Conservation (phyloP, 2,329 filamentous ascomycete genomes). For the Pseudocercospora macadamiae region DNA sequence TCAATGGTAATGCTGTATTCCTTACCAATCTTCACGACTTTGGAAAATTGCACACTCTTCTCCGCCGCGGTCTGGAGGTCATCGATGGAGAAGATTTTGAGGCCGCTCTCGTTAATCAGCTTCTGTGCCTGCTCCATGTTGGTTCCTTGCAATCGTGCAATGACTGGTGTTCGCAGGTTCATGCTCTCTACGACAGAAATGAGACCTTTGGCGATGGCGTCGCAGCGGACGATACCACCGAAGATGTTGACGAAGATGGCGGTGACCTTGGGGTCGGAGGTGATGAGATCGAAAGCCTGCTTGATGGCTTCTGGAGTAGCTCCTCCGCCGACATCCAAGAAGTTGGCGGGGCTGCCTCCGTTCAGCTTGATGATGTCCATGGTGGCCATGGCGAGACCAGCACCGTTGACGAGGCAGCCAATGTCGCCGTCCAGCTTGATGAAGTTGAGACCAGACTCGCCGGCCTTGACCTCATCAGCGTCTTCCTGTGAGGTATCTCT, state of each 20-base stretch:
- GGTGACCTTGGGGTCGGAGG: constrained; percentile 94
- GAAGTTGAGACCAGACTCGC: constrained; percentile 94
- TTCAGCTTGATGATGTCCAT: constrained; percentile 99
- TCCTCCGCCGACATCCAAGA: constrained; percentile 97
- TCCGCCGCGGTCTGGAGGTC: constrained; percentile 96
- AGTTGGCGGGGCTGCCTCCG: constrained; percentile 94
- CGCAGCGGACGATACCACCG: constrained; percentile 95
- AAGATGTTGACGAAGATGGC: constrained; percentile 99
- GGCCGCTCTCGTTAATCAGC: constrained; percentile 90
- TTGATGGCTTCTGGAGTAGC: constrained; percentile 95
- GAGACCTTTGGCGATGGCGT: constrained; percentile 93
- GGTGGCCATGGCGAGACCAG: constrained; percentile 98
- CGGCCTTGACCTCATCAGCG: constrained; percentile 94
- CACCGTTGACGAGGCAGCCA: constrained; percentile 97
- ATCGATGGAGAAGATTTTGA: constrained; percentile 99
- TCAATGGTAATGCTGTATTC: constrained; percentile 31
- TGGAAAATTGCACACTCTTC: constrained; percentile 98
- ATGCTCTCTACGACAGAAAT: constrained; percentile 93
- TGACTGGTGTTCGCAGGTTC: constrained; percentile 95
- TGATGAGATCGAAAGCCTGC: constrained; percentile 98
- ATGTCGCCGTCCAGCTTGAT: constrained; percentile 99
- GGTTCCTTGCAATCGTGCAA: constrained; percentile 95
- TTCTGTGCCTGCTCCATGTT: constrained; percentile 96
- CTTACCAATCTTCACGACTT: constrained; percentile 97
- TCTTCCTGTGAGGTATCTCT: constrained; percentile 96